Base-by-base conservation (phyloP, 371 early-diverging fungal genomes). In the Haplosporangium sp. region DNA sequence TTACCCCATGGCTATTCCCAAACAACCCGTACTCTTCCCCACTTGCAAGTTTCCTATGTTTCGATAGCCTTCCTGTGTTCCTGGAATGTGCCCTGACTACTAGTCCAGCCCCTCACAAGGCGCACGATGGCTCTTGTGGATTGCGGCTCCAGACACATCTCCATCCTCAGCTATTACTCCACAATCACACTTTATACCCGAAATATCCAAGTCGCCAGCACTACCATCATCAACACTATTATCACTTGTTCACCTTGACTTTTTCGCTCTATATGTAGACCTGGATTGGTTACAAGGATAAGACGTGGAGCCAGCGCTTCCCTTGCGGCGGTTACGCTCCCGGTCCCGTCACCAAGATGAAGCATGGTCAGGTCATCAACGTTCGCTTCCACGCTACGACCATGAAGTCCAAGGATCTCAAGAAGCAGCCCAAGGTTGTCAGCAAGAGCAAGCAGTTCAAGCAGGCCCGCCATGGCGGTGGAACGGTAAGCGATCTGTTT, bases 401-500 rank as follows among this genome's bases (percentile, higher is more conserved):
- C 37, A 68, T 72, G 79, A 60, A 42, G 20, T 50, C 56, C 38
- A 21, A 38, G n/a, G 54, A 79, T 7, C 42, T 68, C 29, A 68
- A 47, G 41, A 68, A 36, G 57, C 79, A 76, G 55, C 72, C 72
- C 46, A 55, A 50, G 46, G 62, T 51, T n/a, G 53, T 55, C 13
- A 59, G 46, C 41, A 0, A 51, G 14, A 58, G 41, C 42, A 36
- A 41, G 10, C 62, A 67, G 61, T 71, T 76, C 60, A 38, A 53
- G 5, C 73, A 79, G 55, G 73, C 79, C 43, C 79, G 79, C 37
- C 79, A 79, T 48, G 79, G 79, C 53, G 79, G 79, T 55, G 79
- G 79, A 29, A 55, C 40, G 50, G 79, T 77, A 77, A 68, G 72
- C 23, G 38, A 57, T 40, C 11, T 38, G 23, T 53, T 23, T 52